These are phyloP conservation scores for Thalassiosira livingstoniorum DNA, from an alignment of 352 stramenopile genomes.

Conservation along the genomic window DNA sequence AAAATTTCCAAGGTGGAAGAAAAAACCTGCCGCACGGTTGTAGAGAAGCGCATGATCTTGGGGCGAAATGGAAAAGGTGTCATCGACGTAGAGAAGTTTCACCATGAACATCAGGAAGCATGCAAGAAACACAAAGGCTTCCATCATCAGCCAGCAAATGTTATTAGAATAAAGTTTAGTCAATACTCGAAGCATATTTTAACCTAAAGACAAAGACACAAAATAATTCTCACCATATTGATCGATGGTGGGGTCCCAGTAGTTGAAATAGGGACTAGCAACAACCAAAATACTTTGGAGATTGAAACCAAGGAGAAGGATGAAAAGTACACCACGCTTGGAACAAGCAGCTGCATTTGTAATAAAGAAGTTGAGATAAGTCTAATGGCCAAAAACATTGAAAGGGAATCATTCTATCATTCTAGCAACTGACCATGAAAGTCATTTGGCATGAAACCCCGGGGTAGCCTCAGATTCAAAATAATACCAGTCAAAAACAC, in stretches of 20 bases:
- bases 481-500: conserved; percentile 66
- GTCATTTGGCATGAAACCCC: conserved; percentile 75
- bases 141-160: neutral
- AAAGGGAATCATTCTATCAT: conserved; percentile 26
- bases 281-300: conserved; percentile 77
- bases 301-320: conserved; percentile 78
- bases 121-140: conserved; percentile 68
- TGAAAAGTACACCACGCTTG: conserved; percentile 78
- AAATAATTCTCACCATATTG: no score
- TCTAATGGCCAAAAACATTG: neutral
- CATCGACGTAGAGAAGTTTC: conserved; percentile 79
- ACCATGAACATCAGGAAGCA: conserved; percentile 82
- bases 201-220: neutral
- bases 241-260: conserved; percentile 64
- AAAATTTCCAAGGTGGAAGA: conserved; percentile 79
- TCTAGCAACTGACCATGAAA: conserved; percentile 83
- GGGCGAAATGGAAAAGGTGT: conserved; percentile 62
- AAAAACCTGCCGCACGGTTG: conserved; percentile 71
- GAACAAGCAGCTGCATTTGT: conserved; percentile 62
- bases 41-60: conserved; percentile 79
- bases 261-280: conserved; percentile 79
- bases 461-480: conserved; percentile 65
- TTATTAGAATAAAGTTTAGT: neutral
- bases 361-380: neutral
- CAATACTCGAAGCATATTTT: neutral